Percentiles rank a stretch among this genome's conserved stretches.
These are phyloP conservation scores for Xylariaceae sp. DNA, from an alignment of 2,329 filamentous ascomycete species.

Conservation along the genomic window DNA sequence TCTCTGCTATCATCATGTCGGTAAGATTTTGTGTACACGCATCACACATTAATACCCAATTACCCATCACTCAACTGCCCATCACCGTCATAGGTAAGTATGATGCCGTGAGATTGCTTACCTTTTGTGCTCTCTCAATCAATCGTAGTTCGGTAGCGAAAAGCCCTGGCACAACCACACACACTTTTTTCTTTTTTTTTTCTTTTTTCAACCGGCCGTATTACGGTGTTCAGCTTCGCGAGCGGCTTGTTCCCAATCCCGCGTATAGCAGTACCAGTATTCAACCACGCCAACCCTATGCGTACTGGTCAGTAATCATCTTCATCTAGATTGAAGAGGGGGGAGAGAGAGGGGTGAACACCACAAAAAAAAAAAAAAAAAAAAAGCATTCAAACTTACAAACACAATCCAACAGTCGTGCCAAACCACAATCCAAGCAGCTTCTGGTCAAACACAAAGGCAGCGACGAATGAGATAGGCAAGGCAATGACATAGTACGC, in stretches of 20 bases:
- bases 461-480: constrained; percentile 73
- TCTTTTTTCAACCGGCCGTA: constrained; percentile 34
- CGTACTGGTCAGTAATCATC: background rate
- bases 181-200: too few species aligned
- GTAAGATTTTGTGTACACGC: too few species aligned
- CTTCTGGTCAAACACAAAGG: constrained; percentile 71
- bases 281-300: constrained; percentile 47
- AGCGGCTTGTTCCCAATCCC: constrained; percentile 50
- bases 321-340: background rate
- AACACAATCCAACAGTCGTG: constrained; percentile 63
- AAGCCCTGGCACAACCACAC: background rate
- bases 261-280: constrained; percentile 46
- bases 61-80: too few species aligned
- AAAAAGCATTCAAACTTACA: constrained; percentile 39
- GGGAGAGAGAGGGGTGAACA: background rate
- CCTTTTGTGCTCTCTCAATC: too few species aligned
- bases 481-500: constrained; percentile 83
- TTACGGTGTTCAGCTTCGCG: constrained; percentile 50
- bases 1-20: too few species aligned
- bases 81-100: too few species aligned
- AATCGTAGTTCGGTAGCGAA: background rate
- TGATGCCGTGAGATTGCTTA: too few species aligned
- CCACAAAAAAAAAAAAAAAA: too few species aligned
- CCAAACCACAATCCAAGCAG: constrained; percentile 78
- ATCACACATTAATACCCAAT: too few species aligned